Evolutionary conservation across 2,329 filamentous ascomycete species (phyloP).

Genomic region (Cadophora malorum): DNA sequence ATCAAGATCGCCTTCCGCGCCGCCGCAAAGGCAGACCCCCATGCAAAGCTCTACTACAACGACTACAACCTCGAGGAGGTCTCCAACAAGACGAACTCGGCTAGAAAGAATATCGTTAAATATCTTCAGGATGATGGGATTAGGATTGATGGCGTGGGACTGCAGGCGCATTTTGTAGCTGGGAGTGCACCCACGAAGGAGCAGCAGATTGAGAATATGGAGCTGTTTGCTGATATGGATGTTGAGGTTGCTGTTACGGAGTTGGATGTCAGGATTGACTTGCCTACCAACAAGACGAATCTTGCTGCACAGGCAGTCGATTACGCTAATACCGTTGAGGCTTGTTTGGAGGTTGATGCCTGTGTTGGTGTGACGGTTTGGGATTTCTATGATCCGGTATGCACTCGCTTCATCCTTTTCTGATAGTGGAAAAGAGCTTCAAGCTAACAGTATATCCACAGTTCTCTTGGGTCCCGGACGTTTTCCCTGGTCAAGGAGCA

Average conservation of each 20-base stretch:
- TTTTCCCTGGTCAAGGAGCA: slow-evolving; percentile 33
- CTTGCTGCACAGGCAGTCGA: slow-evolving; percentile 54
- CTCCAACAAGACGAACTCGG: slow-evolving; percentile 53
- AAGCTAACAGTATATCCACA: slow-evolving; percentile 8
- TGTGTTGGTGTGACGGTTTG: slow-evolving; percentile 44
- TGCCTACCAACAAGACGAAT: slow-evolving; percentile 52
- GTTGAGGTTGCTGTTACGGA: slow-evolving; percentile 67
- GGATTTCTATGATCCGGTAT: slow-evolving; percentile 46
- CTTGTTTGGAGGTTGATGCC: slow-evolving; percentile 37
- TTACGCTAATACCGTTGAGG: slow-evolving; percentile 47
- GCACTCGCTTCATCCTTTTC: slow-evolving; percentile 6
- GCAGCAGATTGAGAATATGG: slow-evolving; percentile 54
- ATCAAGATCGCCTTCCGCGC: slow-evolving; percentile 64
- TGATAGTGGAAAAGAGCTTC: neutral
- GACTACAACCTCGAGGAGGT: slow-evolving; percentile 67
- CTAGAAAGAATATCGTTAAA: slow-evolving; percentile 52
- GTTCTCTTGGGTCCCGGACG: slow-evolving; percentile 39
- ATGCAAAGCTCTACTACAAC: slow-evolving; percentile 67
- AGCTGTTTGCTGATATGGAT: slow-evolving; percentile 53
- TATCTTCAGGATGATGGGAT: slow-evolving; percentile 55
- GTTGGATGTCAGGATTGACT: slow-evolving; percentile 60
- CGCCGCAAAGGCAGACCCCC: slow-evolving; percentile 59
- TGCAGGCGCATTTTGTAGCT: slow-evolving; percentile 66
- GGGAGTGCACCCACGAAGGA: slow-evolving; percentile 52
- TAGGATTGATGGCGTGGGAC: slow-evolving; percentile 67